Evolutionary conservation across 306 rosid genomes (phyloP).

Genomic region (Amphicarpaea edgeworthii): DNA sequence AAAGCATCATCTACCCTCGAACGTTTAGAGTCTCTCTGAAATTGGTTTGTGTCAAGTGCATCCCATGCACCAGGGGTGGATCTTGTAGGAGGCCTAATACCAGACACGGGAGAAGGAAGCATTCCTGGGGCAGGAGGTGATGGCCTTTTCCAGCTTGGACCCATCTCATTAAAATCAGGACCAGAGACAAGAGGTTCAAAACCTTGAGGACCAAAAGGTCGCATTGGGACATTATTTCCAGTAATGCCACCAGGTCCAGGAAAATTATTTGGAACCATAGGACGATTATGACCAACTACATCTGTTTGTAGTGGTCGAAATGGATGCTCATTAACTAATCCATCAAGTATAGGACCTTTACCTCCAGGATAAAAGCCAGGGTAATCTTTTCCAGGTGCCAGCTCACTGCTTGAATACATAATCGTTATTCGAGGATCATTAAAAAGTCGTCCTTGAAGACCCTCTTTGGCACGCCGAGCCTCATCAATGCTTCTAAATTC

Average conservation of each 20-base stretch:
- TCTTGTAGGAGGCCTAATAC: conserved; percentile 55
- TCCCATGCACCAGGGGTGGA: conserved; percentile 68
- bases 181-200: conserved; percentile 63
- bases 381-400: conserved; percentile 69
- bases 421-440: conserved; percentile 84
- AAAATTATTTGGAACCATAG: conserved; percentile 60
- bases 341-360: conserved; percentile 66
- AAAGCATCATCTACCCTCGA: conserved; percentile 63
- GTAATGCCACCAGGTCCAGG: conserved; percentile 59
- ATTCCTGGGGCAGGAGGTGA: conserved; percentile 71
- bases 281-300: conserved; percentile 62
- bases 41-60: conserved; percentile 61
- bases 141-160: conserved; percentile 73
- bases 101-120: conserved; percentile 62
- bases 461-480: conserved; percentile 87
- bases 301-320: conserved; percentile 64
- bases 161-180: conserved; percentile 62
- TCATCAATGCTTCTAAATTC: conserved; percentile 87
- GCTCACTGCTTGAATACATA: conserved; percentile 80
- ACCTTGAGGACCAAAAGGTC: conserved; percentile 74
- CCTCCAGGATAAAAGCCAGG: conserved; percentile 56
- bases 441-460: conserved; percentile 83
- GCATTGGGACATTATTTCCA: conserved; percentile 60
- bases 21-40: conserved; percentile 75
- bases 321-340: conserved; percentile 58